Evolutionary conservation across 2,329 filamentous ascomycete species (phyloP), one percentile per base, ranked within the genome.

Genomic region (Diaporthe sp.): DNA sequence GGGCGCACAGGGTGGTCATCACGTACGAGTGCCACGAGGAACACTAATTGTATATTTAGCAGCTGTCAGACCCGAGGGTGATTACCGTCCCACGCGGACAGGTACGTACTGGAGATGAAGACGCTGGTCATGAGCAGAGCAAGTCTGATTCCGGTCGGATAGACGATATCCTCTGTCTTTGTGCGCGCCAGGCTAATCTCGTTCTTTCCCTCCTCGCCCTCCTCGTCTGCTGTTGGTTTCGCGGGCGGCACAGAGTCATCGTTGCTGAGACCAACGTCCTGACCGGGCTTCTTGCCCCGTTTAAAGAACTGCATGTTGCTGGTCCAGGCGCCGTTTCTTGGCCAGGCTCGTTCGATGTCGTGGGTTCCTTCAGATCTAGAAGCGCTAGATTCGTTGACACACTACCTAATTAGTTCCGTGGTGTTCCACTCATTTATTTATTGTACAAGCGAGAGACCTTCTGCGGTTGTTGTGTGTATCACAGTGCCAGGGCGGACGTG

Each of bases 11-110:
- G 44, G 28, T 31, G 15, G 10, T n/a, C 9, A 39, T n/a, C 31
- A 78, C 77, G 37, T 71, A 78, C 79, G 67, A 85, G 81, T 13
- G 84, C 81, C 49, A 86, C 81, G 34, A 85, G 79, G 77, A 86
- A 86, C 80, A 86, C 65, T 68, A 25, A 19, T 68, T 8, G 22
- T n/a, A 28, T 53, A 25, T n/a, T 68, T 68, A 68, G 65, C 46
- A 53, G 5, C n/a, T 68, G 6, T 25, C 46, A 68, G 22, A 39
- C 22, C 22, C 4, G 17, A 53, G 22, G 22, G 31, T 53, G 13
- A 10, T 19, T 31, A 25, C 15, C 3, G 31, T 22, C 17, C 28
- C n/a, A 10, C 7, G 2, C 3, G 13, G 31, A 13, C 6, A 39
- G 31, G 8, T 28, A 68, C 65, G 12, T 68, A 68, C 65, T 81